A percentile compares a stretch with the other conserved stretches of the same genome.
phyloP scores from a whole-genome alignment of 352 stramenopile genomes.

The Globisporangium cylindrosporum region DNA sequence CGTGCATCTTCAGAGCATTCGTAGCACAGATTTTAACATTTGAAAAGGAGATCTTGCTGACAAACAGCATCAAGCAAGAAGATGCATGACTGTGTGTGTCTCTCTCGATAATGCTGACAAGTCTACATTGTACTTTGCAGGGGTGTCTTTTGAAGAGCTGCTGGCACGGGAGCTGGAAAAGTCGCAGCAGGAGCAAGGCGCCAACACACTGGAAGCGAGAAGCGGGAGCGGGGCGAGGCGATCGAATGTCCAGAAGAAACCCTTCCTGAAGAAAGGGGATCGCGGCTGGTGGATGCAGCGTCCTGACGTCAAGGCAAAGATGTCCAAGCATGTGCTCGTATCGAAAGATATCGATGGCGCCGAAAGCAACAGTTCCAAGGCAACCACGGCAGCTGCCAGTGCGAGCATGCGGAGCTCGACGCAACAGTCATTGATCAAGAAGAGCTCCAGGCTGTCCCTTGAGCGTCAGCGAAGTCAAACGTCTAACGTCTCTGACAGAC shows the following conservation, averaged over 20 bases:
- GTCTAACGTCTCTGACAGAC: neutral
- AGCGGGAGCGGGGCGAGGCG: neutral
- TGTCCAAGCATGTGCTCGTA: slow-evolving; percentile 55
- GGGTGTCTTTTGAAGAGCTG: slow-evolving; percentile 62
- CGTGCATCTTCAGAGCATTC: neutral
- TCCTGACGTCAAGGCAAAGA: slow-evolving; percentile 44
- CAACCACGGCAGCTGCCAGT: slow-evolving; percentile 10
- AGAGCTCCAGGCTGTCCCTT: slow-evolving; percentile 19
- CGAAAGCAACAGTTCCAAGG: slow-evolving; percentile 14
- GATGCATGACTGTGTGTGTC: neutral
- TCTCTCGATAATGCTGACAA: neutral
- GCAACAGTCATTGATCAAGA: slow-evolving; percentile 20
- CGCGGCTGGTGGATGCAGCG: slow-evolving; percentile 85
- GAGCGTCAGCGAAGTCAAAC: slow-evolving; percentile 8
- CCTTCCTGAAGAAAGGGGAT: slow-evolving; percentile 72
- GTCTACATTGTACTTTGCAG: slow-evolving; percentile 20
- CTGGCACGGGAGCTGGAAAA: slow-evolving; percentile 62
- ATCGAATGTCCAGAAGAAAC: slow-evolving; percentile 32
- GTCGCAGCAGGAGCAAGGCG: slow-evolving; percentile 14
- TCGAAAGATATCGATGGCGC: slow-evolving; percentile 40
- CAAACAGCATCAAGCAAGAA: neutral
- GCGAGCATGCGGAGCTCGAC: slow-evolving; percentile 9
- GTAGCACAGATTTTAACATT: neutral
- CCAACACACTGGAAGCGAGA: neutral
- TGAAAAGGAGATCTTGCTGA: neutral